phyloP scores from a whole-genome alignment of 2,329 filamentous ascomycete genomes.

The Purpureocillium lavendulum region DNA sequence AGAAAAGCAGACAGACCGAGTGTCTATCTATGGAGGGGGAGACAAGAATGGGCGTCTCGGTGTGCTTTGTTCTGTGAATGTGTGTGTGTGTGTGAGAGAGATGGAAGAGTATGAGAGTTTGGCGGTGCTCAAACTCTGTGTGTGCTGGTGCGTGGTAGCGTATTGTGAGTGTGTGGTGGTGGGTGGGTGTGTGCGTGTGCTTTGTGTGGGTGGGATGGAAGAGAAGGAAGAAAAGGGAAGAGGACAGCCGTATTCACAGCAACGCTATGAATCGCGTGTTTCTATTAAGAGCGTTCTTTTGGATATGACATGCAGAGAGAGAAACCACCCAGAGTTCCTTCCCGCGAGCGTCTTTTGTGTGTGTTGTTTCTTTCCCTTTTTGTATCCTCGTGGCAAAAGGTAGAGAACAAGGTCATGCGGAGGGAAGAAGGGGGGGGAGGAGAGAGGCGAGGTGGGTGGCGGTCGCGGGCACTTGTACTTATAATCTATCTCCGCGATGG shows the following conservation, averaged over 20 bases:
- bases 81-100: background rate
- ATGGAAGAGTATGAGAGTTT: background rate
- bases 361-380: background rate
- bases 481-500: background rate
- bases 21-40: background rate
- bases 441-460: background rate
- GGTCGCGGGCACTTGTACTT: background rate
- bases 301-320: conserved; percentile 1
- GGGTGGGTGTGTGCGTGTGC: background rate
- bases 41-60: conserved; percentile 2
- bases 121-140: too few relatives aligned
- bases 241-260: background rate
- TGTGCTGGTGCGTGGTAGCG: too few relatives aligned
- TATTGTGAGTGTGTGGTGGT: too few relatives aligned
- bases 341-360: background rate
- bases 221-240: background rate
- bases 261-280: conserved; percentile 1
- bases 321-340: background rate
- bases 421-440: background rate
- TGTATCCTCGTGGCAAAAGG: background rate
- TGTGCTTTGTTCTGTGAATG: background rate
- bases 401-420: background rate
- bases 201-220: background rate
- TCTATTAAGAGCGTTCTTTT: conserved; percentile 1
- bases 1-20: too few relatives aligned